phyloP scores from a whole-genome alignment of 2,329 filamentous ascomycete genomes.

The Ceratocystis cubensis region DNA sequence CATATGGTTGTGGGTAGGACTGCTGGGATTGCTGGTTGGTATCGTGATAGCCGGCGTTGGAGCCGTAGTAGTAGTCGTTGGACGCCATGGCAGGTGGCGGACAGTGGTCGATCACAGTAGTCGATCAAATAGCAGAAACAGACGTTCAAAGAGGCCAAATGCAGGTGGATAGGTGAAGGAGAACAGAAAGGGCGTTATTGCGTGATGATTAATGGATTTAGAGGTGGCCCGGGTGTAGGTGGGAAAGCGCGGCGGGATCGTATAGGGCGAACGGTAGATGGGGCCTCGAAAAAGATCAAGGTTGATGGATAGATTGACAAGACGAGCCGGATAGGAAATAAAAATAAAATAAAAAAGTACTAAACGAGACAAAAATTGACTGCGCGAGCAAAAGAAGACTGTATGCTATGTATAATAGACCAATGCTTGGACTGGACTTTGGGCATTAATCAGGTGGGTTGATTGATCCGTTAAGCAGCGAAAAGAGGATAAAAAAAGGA shows the following conservation, averaged over 20 bases:
- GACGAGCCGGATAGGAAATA: no score
- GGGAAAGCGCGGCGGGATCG: background rate
- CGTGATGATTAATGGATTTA: background rate
- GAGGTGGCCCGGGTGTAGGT: conserved; percentile 1
- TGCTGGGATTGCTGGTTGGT: conserved; percentile 14
- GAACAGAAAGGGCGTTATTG: background rate
- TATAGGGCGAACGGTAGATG: background rate
- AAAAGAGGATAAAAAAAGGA: background rate
- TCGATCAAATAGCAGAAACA: background rate
- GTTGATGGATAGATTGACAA: no score
- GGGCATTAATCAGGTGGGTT: background rate
- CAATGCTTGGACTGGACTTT: background rate
- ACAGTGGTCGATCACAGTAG: background rate
- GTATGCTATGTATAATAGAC: background rate
- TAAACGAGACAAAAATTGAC: background rate
- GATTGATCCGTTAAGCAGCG: background rate
- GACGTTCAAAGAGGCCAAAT: background rate
- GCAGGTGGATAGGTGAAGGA: background rate
- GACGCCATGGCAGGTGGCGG: conserved; percentile 17
- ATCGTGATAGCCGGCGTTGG: conserved; percentile 16
- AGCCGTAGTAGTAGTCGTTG: conserved; percentile 22
- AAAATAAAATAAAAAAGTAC: background rate
- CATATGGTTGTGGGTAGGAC: conserved; percentile 10
- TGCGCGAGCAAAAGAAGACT: background rate
- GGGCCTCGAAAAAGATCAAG: background rate